Conservation (phyloP, 2,329 filamentous ascomycete genomes). For the Aureobasidium zeae region DNA sequence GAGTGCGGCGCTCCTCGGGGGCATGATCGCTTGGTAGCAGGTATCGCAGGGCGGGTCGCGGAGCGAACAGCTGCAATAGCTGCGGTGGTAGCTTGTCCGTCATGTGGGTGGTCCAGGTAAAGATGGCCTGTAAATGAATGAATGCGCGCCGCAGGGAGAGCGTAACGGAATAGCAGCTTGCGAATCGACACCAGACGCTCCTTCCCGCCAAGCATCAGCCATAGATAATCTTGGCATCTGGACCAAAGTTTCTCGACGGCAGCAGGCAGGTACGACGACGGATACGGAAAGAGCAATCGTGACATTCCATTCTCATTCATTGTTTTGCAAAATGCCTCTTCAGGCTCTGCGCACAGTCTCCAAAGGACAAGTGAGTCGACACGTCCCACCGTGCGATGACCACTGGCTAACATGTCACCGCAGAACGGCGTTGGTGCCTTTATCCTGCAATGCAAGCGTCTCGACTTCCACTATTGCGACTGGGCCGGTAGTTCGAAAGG, state of each 20-base stretch:
- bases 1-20: conserved; percentile 71
- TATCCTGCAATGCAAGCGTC: conserved; percentile 90
- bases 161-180: too few species aligned
- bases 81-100: conserved; percentile 84
- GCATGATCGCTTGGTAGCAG: conserved; percentile 74
- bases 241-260: conserved; percentile 11
- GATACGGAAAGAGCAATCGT: too few species aligned
- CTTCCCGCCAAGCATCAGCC: conserved; percentile 9
- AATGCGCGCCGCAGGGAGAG: background rate
- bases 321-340: conserved; percentile 36
- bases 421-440: conserved; percentile 96
- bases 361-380: conserved; percentile 44
- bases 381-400: background rate
- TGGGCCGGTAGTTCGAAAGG: conserved; percentile 86
- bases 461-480: conserved; percentile 95
- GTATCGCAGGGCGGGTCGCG: conserved; percentile 84
- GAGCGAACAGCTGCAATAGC: conserved; percentile 86
- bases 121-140: conserved; percentile 14
- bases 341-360: conserved; percentile 45
- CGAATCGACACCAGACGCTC: conserved; percentile 5
- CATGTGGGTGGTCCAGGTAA: conserved; percentile 55
- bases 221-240: background rate
- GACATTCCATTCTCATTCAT: background rate
- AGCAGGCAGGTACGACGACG: background rate
- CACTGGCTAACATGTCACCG: conserved; percentile 16